Conservation (phyloP, 1,284 basidiomycete genomes). For the Rhodotorula glutinis region DNA sequence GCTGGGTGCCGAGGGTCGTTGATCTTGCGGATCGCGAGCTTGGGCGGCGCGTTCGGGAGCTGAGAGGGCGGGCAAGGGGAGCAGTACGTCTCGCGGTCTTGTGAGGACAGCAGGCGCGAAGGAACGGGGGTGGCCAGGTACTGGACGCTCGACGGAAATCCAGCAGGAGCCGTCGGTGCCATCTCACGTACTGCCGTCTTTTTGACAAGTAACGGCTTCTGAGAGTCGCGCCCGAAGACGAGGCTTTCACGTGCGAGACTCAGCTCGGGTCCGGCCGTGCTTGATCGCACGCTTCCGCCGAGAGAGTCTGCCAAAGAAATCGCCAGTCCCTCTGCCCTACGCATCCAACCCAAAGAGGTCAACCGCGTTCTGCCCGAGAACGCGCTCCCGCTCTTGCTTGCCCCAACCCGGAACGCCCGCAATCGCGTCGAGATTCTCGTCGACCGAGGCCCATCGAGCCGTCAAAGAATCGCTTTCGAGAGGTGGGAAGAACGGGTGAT, state of each 20-base stretch:
- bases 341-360: slow-evolving; percentile 57
- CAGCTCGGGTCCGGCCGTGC: no score
- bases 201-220: no score
- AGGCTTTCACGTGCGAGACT: no score
- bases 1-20: slow-evolving; percentile 61
- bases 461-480: slow-evolving; percentile 53
- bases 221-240: no score
- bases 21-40: slow-evolving; percentile 47
- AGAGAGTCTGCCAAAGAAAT: no score
- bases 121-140: slow-evolving; percentile 10
- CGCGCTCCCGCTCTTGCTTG: slow-evolving; percentile 60
- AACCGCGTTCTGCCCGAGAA: slow-evolving; percentile 68
- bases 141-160: slow-evolving; percentile 10
- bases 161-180: not conserved
- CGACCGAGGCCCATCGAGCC: slow-evolving; percentile 71
- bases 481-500: slow-evolving; percentile 86
- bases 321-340: not conserved
- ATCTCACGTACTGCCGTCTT: not conserved
- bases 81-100: slow-evolving; percentile 10
- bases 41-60: slow-evolving; percentile 24
- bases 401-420: slow-evolving; percentile 62
- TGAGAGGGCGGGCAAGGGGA: slow-evolving; percentile 9
- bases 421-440: slow-evolving; percentile 76
- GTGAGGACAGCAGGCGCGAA: slow-evolving; percentile 10
- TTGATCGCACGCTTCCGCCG: not conserved